phyloP scores from a whole-genome alignment of 2,329 filamentous ascomycete species.

The Fusarium humuli region DNA sequence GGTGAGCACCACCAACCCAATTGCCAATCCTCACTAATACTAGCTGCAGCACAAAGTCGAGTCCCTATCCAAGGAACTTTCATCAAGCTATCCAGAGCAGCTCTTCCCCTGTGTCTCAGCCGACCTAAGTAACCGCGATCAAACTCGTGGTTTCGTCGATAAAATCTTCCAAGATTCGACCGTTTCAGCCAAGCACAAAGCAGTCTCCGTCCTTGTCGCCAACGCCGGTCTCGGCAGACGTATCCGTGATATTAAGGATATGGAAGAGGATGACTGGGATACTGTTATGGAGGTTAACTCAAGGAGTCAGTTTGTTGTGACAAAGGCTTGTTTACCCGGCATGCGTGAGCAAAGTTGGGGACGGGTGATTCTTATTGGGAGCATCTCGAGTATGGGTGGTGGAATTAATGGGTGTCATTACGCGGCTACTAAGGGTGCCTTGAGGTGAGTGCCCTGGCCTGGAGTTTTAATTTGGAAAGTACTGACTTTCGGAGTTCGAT shows the following conservation, averaged over 20 bases:
- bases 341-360: slow-evolving; percentile 51
- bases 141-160: slow-evolving; percentile 25
- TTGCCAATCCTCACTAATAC: background rate
- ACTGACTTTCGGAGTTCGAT: slow-evolving; percentile 44
- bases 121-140: slow-evolving; percentile 18
- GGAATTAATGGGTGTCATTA: slow-evolving; percentile 53
- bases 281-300: slow-evolving; percentile 52
- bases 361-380: slow-evolving; percentile 50
- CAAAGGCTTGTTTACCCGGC: slow-evolving; percentile 48
- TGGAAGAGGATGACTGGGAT: slow-evolving; percentile 54
- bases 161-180: background rate
- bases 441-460: slow-evolving; percentile 21
- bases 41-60: slow-evolving; percentile 25
- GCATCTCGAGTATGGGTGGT: slow-evolving; percentile 50
- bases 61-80: slow-evolving; percentile 4
- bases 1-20: fast-evolving
- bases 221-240: slow-evolving; percentile 51
- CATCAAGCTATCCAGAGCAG: background rate
- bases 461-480: fast-evolving
- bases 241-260: slow-evolving; percentile 50
- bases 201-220: slow-evolving; percentile 49
- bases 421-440: slow-evolving; percentile 50
- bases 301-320: slow-evolving; percentile 52
- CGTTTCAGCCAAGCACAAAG: slow-evolving; percentile 21
- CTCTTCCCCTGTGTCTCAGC: slow-evolving; percentile 25